phyloP scores from a whole-genome alignment of 768 basidiomycete species.

The Hysterangium stoloniferum region DNA sequence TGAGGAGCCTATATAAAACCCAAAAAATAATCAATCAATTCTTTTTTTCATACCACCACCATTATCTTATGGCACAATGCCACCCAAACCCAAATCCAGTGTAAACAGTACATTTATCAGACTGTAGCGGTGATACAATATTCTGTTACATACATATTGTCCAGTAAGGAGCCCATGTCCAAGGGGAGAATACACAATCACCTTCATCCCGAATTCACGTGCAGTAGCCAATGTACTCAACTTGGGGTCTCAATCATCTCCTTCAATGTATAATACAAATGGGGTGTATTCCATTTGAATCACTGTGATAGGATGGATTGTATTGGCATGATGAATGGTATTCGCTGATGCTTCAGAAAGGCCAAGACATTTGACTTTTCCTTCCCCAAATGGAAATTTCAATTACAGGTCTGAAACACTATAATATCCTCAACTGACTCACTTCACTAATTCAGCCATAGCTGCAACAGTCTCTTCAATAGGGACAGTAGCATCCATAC shows the following conservation, averaged over 20 bases:
- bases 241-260: too few relatives aligned
- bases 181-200: slow-evolving; percentile 46
- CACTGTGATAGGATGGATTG: slow-evolving; percentile 42
- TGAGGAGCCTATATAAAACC: too few relatives aligned
- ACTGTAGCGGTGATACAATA: too few relatives aligned
- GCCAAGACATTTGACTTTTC: slow-evolving; percentile 44
- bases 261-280: slow-evolving; percentile 41
- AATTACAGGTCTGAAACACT: slow-evolving; percentile 16
- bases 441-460: slow-evolving; percentile 25
- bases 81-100: too few relatives aligned
- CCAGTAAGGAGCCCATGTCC: slow-evolving; percentile 47
- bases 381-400: slow-evolving; percentile 32
- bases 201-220: slow-evolving; percentile 40
- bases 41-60: too few relatives aligned
- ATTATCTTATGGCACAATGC: too few relatives aligned
- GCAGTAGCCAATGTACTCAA: slow-evolving; percentile 35
- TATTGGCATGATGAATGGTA: slow-evolving; percentile 42
- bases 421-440: slow-evolving; percentile 18
- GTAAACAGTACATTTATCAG: too few relatives aligned
- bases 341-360: slow-evolving; percentile 42
- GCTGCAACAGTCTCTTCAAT: slow-evolving; percentile 18
- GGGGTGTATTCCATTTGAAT: slow-evolving; percentile 47
- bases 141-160: slow-evolving; percentile 30
- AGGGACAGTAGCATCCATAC: background rate
- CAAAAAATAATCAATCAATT: too few relatives aligned